Evolutionary conservation across 495 filamentous ascomycete genomes (phyloP), one percentile per base, ranked within the genome.

Genomic region (Penicillium nucicola): DNA sequence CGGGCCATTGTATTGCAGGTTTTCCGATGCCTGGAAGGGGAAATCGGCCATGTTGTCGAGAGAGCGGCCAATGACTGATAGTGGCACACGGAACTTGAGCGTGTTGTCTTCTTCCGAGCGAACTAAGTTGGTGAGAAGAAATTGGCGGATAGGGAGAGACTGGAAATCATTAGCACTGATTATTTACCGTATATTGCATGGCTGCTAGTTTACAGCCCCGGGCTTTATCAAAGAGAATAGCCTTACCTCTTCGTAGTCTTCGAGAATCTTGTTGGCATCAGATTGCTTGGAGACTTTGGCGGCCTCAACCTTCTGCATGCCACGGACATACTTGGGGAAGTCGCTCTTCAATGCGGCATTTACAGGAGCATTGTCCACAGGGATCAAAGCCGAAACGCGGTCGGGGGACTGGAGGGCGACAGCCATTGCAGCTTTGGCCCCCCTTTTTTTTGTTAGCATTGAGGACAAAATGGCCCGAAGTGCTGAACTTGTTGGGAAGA

Each of bases 371-470:
- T 98, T 98, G 75, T 98, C 93, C 5, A 97, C 90, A 4, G 90
- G 75, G 15, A 98, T 78, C 20, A 98, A 61, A 56, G 81, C 80
- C 2, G 75, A 76, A 31, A 96, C 74, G 0, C 84, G 72, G 11
- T 79, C 65, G 0, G 89, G 88, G 0, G 78, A 69, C 22, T 77
- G 74, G 13, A 98, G 81, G 25, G 90, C 87, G 30, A 97, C 77
- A 0, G 88, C 78, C 92, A 97, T 96, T 44, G 89, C 92, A 3
- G 86, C 84, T 77, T 98, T 98, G 32, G 93, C 93, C 43, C 95
- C 95, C 88, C 88, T 91, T 36, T 2, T 1, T 13, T 5, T 18
- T 7, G 31, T 40, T 39, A 42, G 40, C 17, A 30, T 15, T 8
- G 28, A 28, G 23, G 23, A 28, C 7, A 5, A 9, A 9, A 28